Percentiles rank a stretch among this genome's conserved stretches.
Evolutionary conservation across 2,329 filamentous ascomycete species (phyloP).

Genomic region (Fusarium neocosmosporiellum): DNA sequence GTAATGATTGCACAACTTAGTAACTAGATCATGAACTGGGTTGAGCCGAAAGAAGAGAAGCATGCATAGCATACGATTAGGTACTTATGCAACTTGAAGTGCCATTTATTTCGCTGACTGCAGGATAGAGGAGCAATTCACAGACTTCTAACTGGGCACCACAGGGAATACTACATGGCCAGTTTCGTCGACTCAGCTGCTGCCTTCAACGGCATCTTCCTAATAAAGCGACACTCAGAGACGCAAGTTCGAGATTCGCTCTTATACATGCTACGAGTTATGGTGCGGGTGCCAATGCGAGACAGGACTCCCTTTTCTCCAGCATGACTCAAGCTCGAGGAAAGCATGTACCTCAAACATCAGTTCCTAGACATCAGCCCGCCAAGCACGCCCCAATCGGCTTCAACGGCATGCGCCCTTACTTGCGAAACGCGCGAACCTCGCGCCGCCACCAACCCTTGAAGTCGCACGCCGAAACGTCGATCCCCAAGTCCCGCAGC

Average conservation of each 20-base stretch:
- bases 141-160: not conserved
- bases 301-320: conserved; percentile 26
- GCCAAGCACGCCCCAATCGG: not conserved
- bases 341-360: conserved; percentile 11
- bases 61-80: not conserved
- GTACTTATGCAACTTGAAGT: not conserved
- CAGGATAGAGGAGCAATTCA: not conserved
- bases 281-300: conserved; percentile 1
- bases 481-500: conserved; percentile 78
- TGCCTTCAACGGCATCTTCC: not conserved
- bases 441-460: conserved; percentile 81
- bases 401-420: conserved; percentile 29
- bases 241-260: not conserved
- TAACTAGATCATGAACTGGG: not conserved
- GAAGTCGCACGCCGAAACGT: conserved; percentile 81
- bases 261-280: conserved; percentile 3
- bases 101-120: not conserved
- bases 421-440: conserved; percentile 68
- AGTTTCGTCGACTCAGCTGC: not conserved
- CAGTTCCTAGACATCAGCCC: not conserved
- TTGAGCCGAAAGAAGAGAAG: not conserved
- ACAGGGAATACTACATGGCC: not conserved
- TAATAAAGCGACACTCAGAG: not conserved
- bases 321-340: conserved; percentile 12
- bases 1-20: not conserved